Base-by-base conservation (phyloP, 2,329 filamentous ascomycete species). In the Exophiala bonariae region DNA sequence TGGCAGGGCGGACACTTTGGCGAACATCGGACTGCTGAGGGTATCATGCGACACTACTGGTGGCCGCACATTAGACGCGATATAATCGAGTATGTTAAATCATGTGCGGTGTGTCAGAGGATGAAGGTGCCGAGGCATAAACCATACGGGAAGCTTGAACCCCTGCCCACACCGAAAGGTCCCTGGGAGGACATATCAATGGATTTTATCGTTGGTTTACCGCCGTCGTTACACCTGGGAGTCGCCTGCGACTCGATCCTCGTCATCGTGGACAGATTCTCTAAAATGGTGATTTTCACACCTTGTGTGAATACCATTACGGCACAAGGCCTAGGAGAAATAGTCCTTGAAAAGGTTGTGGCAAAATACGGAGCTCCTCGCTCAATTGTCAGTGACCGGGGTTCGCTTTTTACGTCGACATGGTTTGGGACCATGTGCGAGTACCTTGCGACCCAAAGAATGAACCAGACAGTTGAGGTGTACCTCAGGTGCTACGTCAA, bases 131-230 rank as follows among this genome's bases (percentile, higher is more conserved):
- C 14, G 11, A 30, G 18, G 6, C 40, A 51, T 39, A 37, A 23
- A n/a, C 39, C 37, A 9, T 51, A 51, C 40, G 28, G 23, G 6
- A 10, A 35, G 8, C 19, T 51, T n/a, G n/a, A 16, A 14, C 16
- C 16, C 6, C 39, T 43, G 22, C 31, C 19, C n/a, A 14, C n/a
- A 9, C 26, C 28, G 1, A 19, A 37, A 14, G 22, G 39, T 3
- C 16, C 19, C 23, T 51, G 40, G 26, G 26, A 33, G 34, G 23
- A 38, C 22, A 44, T 51, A 19, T 28, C 31, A 7, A 43, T 48
- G 33, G 30, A 48, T 28, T 51, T 51, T 40, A 49, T 49, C 26
- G 45, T 31, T 22, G 33, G 39, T 13, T 32, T 51, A 38, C 26
- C 37, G 34, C 3, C 26, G 11, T 40, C 20, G 4, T 4, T 22